Evolutionary conservation across 768 basidiomycete species (phyloP).

Genomic region (Paxillus rubicundulus): DNA sequence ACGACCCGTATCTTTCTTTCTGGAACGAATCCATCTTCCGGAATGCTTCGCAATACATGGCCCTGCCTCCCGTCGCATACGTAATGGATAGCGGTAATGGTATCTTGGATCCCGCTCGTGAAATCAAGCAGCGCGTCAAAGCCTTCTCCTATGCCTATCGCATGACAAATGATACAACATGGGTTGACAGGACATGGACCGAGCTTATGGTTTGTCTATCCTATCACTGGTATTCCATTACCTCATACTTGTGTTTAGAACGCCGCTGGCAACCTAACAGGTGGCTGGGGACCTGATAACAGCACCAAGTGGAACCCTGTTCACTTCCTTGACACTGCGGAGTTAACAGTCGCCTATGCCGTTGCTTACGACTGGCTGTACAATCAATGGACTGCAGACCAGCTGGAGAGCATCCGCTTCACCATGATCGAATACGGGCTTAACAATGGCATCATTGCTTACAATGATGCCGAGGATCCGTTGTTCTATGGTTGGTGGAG

Average conservation of each 20-base stretch:
- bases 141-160: constrained; percentile 88
- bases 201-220: constrained; percentile 72
- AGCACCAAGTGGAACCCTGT: constrained; percentile 76
- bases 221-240: background rate
- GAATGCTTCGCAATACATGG: constrained; percentile 79
- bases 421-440: constrained; percentile 82
- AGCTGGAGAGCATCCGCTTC: constrained; percentile 63
- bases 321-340: constrained; percentile 94
- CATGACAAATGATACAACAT: constrained; percentile 89
- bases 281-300: constrained; percentile 59
- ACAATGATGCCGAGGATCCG: constrained; percentile 37
- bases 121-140: constrained; percentile 89
- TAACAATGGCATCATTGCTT: constrained; percentile 56
- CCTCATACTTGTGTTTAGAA: constrained; percentile 39
- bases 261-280: constrained; percentile 68
- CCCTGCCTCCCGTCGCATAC: constrained; percentile 65
- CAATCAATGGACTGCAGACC: constrained; percentile 72
- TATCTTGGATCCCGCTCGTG: constrained; percentile 86
- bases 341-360: constrained; percentile 83
- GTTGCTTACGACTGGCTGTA: constrained; percentile 98
- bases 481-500: constrained; percentile 74
- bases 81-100: constrained; percentile 80
- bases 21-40: constrained; percentile 92
- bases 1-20: constrained; percentile 77
- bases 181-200: constrained; percentile 80